Evolutionary conservation across 1,284 basidiomycete species (phyloP), one percentile per base, ranked within the genome.

Genomic region (Tylopilus sp.): DNA sequence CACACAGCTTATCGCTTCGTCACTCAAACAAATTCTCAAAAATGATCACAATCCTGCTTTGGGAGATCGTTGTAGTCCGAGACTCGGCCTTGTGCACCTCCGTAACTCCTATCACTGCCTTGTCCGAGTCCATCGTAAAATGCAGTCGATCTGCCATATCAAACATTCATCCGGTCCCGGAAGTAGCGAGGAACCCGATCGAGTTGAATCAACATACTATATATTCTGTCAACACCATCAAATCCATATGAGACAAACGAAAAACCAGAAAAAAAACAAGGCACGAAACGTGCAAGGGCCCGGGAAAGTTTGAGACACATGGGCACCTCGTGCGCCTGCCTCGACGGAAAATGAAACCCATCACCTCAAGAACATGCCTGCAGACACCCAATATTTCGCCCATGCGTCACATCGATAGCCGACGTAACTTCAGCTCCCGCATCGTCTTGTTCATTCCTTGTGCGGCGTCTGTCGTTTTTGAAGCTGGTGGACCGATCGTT

Each of bases 321-420:
- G 68, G 51, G 18, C 61, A 32, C 68, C 68, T 69, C 68, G 64
- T 69, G 67, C 47, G 33, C 63, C 33, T 63, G 54, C n/a, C 49
- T 67, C 29, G 57, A 69, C 62, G 44, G 24, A 33, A 56, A 39
- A 39, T 39, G 38, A 39, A 29, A 36, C 29, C 39, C 6, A 26
- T 61, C 41, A 53, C 24, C 64, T 49, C 53, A 38, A 49, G 36
- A 73, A 64, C 68, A 68, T 69, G 26, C 64, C 64, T 4, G 41
- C 62, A 8, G 61, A 58, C 53, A 26, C 62, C 67, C 64, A 70
- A 52, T 73, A 68, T 16, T 75, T 62, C 2, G 74, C 66, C 67
- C 65, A 77, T 9, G 62, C 18, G 9, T 39, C 32, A n/a, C 73
- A 38, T 76, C 67, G 2, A 16, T 53, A 12, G 60, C 38, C 26